A percentile compares a stretch with the other conserved stretches of the same genome.
These are phyloP conservation scores for Aspergillus asperescens DNA, from an alignment of 495 filamentous ascomycete species.

Conservation along the genomic window DNA sequence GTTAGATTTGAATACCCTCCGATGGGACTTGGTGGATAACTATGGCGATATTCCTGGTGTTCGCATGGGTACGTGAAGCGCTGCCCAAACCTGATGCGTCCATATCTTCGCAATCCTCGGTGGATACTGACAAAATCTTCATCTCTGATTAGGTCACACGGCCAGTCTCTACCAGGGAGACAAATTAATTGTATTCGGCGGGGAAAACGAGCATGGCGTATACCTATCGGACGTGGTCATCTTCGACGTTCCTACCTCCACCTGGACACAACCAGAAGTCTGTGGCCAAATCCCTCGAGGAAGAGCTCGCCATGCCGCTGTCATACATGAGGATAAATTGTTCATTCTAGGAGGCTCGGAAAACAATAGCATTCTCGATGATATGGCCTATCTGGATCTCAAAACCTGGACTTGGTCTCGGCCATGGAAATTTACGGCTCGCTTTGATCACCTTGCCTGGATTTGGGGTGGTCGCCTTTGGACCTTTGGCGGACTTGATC, in stretches of 20 bases:
- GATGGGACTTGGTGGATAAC: constrained; percentile 96
- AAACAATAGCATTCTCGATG: constrained; percentile 83
- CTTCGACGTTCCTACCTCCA: constrained; percentile 85
- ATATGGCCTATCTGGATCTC: constrained; percentile 91
- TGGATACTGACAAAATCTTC: not conserved
- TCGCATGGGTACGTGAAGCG: constrained; percentile 72
- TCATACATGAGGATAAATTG: constrained; percentile 91
- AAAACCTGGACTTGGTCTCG: constrained; percentile 98
- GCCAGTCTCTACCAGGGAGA: constrained; percentile 91
- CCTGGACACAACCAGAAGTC: constrained; percentile 89
- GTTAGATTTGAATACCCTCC: constrained; percentile 75
- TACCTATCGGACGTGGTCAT: constrained; percentile 95
- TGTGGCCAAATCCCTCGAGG: constrained; percentile 79
- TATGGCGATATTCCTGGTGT: constrained; percentile 98
- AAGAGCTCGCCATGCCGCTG: constrained; percentile 85
- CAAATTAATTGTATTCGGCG: constrained; percentile 92
- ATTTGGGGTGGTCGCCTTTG: constrained; percentile 87
- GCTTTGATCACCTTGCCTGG: constrained; percentile 92
- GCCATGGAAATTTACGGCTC: constrained; percentile 86
- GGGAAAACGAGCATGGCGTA: constrained; percentile 94
- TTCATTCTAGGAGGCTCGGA: constrained; percentile 90
- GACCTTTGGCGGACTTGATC: constrained; percentile 93
- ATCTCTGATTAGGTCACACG: constrained; percentile 67
- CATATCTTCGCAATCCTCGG: not conserved
- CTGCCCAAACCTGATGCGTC: not conserved